These are phyloP conservation scores for Colletotrichum tropicicola DNA, from an alignment of 2,329 filamentous ascomycete genomes.

Conservation along the genomic window DNA sequence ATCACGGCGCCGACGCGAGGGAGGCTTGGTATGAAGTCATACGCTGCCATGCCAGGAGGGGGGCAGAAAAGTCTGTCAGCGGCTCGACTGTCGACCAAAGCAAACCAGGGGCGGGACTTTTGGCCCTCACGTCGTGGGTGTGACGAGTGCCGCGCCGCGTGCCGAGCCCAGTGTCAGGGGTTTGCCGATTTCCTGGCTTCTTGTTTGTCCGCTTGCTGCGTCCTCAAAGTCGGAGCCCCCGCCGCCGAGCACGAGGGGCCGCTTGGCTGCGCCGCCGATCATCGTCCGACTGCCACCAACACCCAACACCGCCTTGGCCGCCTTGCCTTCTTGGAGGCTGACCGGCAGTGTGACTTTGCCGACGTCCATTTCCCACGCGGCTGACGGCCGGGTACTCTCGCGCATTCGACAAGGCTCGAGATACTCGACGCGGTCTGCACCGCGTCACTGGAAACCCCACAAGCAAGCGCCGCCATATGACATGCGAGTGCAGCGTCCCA, in stretches of 20 bases:
- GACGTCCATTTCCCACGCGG: not conserved
- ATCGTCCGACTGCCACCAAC: not conserved
- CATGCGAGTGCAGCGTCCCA: not conserved
- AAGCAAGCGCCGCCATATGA: not conserved
- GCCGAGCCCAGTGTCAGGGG: not conserved
- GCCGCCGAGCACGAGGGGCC: slow-evolving; percentile 12
- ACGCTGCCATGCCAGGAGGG: not conserved
- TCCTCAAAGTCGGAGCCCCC: not conserved
- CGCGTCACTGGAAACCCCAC: not conserved
- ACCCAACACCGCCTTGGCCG: too few species aligned
- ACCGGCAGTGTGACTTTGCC: not conserved
- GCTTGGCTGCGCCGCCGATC: slow-evolving; percentile 24
- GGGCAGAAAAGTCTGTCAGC: not conserved
- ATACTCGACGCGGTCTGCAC: not conserved
- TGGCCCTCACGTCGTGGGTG: not conserved
- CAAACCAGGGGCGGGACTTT: not conserved
- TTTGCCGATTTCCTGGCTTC: not conserved
- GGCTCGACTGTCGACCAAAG: not conserved
- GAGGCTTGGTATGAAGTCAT: slow-evolving; percentile 31
- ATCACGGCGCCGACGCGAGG: not conserved
- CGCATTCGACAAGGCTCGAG: too few species aligned
- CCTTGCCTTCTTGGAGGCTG: slow-evolving; percentile 15
- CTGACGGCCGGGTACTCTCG: not conserved
- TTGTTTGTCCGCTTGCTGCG: not conserved
- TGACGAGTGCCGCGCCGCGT: slow-evolving; percentile 27